A percentile compares a stretch with the other conserved stretches of the same genome.
phyloP scores from a whole-genome alignment of 2,329 filamentous ascomycete species.

The Nemania diffusa region DNA sequence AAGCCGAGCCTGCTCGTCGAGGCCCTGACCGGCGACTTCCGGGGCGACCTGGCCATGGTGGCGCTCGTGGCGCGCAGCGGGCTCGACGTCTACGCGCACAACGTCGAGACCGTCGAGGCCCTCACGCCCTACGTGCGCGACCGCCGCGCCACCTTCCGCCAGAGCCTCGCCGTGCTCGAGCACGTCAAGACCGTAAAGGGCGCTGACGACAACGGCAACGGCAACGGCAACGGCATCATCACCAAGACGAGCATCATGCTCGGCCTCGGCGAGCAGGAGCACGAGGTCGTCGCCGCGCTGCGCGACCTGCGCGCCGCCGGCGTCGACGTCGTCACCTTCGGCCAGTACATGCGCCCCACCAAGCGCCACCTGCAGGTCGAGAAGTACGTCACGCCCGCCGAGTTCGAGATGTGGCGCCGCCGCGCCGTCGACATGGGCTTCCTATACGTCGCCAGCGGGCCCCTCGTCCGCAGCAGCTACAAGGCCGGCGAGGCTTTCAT shows the following conservation, averaged over 20 bases:
- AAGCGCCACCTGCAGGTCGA: constrained; percentile 98
- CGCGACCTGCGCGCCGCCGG: constrained; percentile 80
- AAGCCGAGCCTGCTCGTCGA: constrained; percentile 81
- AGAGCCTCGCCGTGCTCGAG: constrained; percentile 81
- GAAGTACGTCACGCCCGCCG: constrained; percentile 90
- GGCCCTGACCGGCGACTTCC: constrained; percentile 87
- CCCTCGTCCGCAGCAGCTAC: constrained; percentile 92
- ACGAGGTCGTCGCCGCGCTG: constrained; percentile 83
- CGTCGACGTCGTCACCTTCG: constrained; percentile 97
- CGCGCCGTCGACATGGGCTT: constrained; percentile 95
- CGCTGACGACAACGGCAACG: no score
- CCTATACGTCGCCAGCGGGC: constrained; percentile 93
- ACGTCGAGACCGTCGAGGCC: constrained; percentile 93
- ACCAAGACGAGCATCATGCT: constrained; percentile 99
- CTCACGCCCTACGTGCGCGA: constrained; percentile 92
- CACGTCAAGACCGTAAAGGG: constrained; percentile 77
- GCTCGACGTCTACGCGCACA: constrained; percentile 96
- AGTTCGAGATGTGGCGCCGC: constrained; percentile 91
- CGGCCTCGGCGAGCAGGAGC: constrained; percentile 90
- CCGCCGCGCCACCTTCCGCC: constrained; percentile 86
- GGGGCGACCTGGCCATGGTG: constrained; percentile 88
- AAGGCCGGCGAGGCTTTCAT: constrained; percentile 99
- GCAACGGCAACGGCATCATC: no score
- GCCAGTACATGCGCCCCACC: constrained; percentile 99
- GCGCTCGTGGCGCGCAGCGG: constrained; percentile 84